Base-by-base conservation (phyloP, 2,329 filamentous ascomycete species). In the Diaporthe ampelina region DNA sequence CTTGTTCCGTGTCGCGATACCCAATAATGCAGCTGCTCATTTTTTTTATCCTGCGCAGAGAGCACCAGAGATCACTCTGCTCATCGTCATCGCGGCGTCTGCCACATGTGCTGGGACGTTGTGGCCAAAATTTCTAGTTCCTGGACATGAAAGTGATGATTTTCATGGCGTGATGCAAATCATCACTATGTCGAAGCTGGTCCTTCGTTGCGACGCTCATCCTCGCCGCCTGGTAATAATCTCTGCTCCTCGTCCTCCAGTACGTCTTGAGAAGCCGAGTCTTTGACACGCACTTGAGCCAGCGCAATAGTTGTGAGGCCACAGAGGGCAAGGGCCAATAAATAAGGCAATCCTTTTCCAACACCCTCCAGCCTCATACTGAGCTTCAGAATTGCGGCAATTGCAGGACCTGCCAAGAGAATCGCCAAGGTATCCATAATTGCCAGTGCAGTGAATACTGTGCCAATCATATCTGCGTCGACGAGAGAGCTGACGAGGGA, bases 401-500 rank as follows among this genome's bases (percentile, higher is more conserved):
- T 29, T 3, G 19, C 58, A 21, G 58, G 58, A 1, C 58, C 58
- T 19, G 37, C 58, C 15, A 63, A 29, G 21, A 63, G 58, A 40
- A 63, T 45, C 17, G 58, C 58, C 58, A 63, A 5, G 17, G 58
- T 63, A 17, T 63, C 37, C 58, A 63, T 63, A 9, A 63, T 63
- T 29, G 58, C 58, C 15, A 63, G 58, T 29, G 58, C 58, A 6
- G 58, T 63, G 58, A 63, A 63, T 4, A 63, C 37, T 29, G 58
- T 63, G 11, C 58, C 58, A 29, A 63, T 63, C 58, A 63, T 63
- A 13, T 63, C 58, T 21, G 24, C 24, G 17, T 63, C 58, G 58
- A 63, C 58, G 3, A 63, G 58, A 35, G 58, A 63, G 37, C 58
- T 63, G 37, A 63, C 58, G 4, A 63, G 37, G 24, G 58, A 45